Conservation (phyloP, 2,329 filamentous ascomycete genomes). For the Dothidotthia symphoricarpi region DNA sequence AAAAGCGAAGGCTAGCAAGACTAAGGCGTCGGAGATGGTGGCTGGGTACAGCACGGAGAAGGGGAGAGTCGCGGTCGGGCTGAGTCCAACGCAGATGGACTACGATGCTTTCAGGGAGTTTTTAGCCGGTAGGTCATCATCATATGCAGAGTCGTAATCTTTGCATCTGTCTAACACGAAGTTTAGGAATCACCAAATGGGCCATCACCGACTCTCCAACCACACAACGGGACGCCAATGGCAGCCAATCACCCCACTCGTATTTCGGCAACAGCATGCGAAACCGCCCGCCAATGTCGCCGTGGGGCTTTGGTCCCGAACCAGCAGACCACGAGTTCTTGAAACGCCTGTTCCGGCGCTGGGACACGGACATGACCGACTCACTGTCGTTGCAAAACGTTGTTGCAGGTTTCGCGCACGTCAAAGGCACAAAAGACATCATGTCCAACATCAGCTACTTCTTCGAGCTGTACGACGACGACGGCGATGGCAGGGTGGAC, state of each 20-base stretch:
- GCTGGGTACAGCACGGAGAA: constrained; percentile 64
- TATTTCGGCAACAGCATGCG: constrained; percentile 54
- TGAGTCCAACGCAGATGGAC: constrained; percentile 91
- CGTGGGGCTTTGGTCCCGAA: constrained; percentile 61
- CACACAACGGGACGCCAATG: constrained; percentile 54
- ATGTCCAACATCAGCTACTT: constrained; percentile 98
- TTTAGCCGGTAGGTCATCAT: constrained; percentile 63
- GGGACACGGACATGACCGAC: constrained; percentile 78
- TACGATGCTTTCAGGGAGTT: constrained; percentile 97
- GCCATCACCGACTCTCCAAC: constrained; percentile 82
- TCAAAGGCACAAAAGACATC: constrained; percentile 92
- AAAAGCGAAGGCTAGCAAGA: constrained; percentile 62
- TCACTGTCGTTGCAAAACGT: constrained; percentile 86
- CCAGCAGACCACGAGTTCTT: constrained; percentile 96
- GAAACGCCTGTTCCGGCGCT: constrained; percentile 78
- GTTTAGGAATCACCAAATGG: constrained; percentile 78
- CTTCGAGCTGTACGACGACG: constrained; percentile 95
- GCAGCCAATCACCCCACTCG: constrained; percentile 54
- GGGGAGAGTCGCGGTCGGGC: constrained; percentile 81
- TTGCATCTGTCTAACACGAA: constrained; percentile 9
- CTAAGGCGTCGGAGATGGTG: constrained; percentile 53
- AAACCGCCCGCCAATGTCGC: constrained; percentile 47
- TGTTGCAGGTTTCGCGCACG: constrained; percentile 81
- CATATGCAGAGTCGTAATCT: no score
- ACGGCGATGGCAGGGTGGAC: constrained; percentile 85